Base-by-base conservation (phyloP, 1,284 basidiomycete genomes). In the Boletellus deceptivus region DNA sequence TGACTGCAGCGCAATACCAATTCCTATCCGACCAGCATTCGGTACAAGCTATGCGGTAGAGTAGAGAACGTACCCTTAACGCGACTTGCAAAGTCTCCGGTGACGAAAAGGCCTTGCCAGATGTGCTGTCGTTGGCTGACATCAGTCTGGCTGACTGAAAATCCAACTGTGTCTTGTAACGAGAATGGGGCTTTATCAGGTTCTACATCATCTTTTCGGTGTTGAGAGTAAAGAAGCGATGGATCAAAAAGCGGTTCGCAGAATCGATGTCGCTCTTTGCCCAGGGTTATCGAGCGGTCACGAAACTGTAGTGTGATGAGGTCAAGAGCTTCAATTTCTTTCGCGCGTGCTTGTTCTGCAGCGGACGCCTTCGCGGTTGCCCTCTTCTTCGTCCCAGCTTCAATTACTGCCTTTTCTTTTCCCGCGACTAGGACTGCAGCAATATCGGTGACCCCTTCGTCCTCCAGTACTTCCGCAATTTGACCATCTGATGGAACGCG, bases 161-260 rank as follows among this genome's bases (percentile, higher is more conserved):
- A 72, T 39, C 80, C 84, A 18, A 86, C 82, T 4, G 78, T 80
- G 27, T 83, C 79, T 55, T 89, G 87, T 49, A 90, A 58, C 6
- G 86, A 72, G 39, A 77, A 56, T 1, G 69, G 61, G 27, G 65
- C 70, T 27, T 70, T 68, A 20, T 62, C 59, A 3, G 53, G 41
- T 33, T 46, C 52, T 29, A 54, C 52, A 14, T 51, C 55, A 14
- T 37, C 27, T 22, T 27, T 46, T 43, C 52, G 61, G 39, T 61
- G 60, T 11, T 73, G 48, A n/a, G 62, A 57, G 2, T 68, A 65
- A 51, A 87, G 68, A 36, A 88, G 59, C 3, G 64, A 70, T 3
- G 90, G 87, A 53, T 93, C 85, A 57, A 94, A 91, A 31, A 98
- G 75, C 9, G 93, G 92, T 64, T 97, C 94, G 64, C 90, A 92